These are phyloP conservation scores for Boletellus ananas DNA, from an alignment of 768 basidiomycete genomes.

Conservation along the genomic window DNA sequence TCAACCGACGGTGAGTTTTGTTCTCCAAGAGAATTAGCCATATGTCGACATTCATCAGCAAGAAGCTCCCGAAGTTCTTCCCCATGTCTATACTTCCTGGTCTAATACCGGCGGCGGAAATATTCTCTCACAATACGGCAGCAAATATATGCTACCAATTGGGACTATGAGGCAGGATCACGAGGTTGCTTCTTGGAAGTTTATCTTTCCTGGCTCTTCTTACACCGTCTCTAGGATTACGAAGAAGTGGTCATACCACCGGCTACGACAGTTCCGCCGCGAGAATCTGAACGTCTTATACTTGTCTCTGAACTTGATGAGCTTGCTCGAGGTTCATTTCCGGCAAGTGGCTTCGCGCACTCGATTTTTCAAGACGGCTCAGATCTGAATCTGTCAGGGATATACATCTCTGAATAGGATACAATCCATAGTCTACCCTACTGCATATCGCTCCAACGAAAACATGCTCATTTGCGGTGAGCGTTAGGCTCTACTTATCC, in stretches of 20 bases:
- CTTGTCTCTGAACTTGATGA: conserved; percentile 69
- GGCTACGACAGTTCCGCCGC: conserved; percentile 70
- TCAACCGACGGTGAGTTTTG: conserved; percentile 44
- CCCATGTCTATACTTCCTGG: conserved; percentile 84
- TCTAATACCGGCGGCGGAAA: conserved; percentile 55
- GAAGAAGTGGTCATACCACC: conserved; percentile 92
- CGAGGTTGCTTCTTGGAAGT: conserved; percentile 48
- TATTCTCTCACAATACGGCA: conserved; percentile 63
- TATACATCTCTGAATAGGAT: conserved; percentile 88
- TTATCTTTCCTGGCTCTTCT: conserved; percentile 1
- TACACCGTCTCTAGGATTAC: conserved; percentile 53
- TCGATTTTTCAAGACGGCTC: neutral
- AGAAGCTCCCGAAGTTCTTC: conserved; percentile 59
- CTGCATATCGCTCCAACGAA: conserved; percentile 93
- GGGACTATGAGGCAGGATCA: conserved; percentile 68
- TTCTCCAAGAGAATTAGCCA: neutral
- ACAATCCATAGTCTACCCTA: conserved; percentile 91
- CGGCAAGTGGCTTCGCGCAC: conserved; percentile 44
- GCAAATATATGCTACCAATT: conserved; percentile 74
- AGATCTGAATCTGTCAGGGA: conserved; percentile 45
- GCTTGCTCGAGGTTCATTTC: conserved; percentile 78
- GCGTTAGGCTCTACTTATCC: neutral
- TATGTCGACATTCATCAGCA: conserved; percentile 36
- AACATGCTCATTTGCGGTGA: conserved; percentile 74
- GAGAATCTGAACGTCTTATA: conserved; percentile 65